Conservation (phyloP, 805 yeast genomes). For the Zygotorulaspora chibaensis region DNA sequence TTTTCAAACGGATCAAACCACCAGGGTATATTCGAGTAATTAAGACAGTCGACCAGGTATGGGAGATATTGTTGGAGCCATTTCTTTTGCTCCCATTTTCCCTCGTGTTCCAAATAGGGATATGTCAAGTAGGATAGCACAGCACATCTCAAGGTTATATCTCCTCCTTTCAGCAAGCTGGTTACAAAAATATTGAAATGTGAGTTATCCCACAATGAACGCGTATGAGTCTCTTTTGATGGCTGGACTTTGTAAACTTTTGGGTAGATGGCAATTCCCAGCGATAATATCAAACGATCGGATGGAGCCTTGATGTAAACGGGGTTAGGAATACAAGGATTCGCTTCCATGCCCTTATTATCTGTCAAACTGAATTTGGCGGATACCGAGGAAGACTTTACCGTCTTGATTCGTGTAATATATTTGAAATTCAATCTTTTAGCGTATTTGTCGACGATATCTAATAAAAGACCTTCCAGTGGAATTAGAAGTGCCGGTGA, state of each 20-base stretch:
- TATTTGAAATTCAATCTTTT: slow-evolving; percentile 22
- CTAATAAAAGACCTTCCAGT: slow-evolving; percentile 13
- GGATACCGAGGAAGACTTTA: slow-evolving; percentile 6
- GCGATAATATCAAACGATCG: slow-evolving; percentile 18
- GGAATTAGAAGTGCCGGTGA: slow-evolving; percentile 1
- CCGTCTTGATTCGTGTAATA: slow-evolving; percentile 10
- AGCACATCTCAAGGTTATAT: slow-evolving; percentile 22
- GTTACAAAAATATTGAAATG: slow-evolving; percentile 19
- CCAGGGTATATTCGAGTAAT: slow-evolving; percentile 27
- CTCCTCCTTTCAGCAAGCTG: slow-evolving; percentile 24
- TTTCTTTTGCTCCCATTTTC: slow-evolving; percentile 14
- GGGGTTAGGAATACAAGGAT: slow-evolving; percentile 22
- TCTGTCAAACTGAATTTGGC: slow-evolving; percentile 16
- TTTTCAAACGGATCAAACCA: slow-evolving; percentile 33
- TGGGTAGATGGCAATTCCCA: slow-evolving; percentile 18
- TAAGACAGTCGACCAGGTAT: slow-evolving; percentile 24
- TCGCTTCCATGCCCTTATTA: slow-evolving; percentile 16
- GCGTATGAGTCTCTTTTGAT: not conserved
- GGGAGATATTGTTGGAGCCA: slow-evolving; percentile 24
- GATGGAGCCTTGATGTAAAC: slow-evolving; percentile 19
- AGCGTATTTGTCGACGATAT: slow-evolving; percentile 17
- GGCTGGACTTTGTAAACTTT: not conserved
- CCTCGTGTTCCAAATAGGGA: slow-evolving; percentile 16
- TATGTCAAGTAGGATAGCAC: slow-evolving; percentile 19
- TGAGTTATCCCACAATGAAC: slow-evolving; percentile 14